These are phyloP conservation scores for Ustilago bromivora DNA, from an alignment of 1,284 basidiomycete species.

Conservation along the genomic window DNA sequence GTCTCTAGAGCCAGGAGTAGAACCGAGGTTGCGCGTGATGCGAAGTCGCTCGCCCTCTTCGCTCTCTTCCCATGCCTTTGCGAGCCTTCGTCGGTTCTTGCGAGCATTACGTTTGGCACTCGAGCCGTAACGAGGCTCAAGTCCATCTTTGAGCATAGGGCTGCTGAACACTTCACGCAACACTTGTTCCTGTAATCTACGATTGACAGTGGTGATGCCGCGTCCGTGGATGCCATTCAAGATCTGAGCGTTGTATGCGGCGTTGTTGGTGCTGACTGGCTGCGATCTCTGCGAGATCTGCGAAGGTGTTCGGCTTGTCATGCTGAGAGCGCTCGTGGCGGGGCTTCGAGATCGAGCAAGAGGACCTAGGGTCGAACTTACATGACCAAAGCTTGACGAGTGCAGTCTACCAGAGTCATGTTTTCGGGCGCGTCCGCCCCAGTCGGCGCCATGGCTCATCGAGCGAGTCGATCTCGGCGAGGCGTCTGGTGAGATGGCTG, in stretches of 20 bases:
- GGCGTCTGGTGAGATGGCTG: constrained; percentile 34
- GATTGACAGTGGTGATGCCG: constrained; percentile 68
- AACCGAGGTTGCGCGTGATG: constrained; percentile 35
- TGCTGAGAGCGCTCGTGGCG: constrained; percentile 28
- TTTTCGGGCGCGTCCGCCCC: constrained; percentile 24
- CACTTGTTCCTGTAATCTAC: constrained; percentile 66
- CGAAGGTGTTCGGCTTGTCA: constrained; percentile 42
- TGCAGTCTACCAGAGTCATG: constrained; percentile 32
- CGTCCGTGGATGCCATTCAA: constrained; percentile 56
- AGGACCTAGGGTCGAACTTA: constrained; percentile 12
- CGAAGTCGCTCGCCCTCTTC: constrained; percentile 55
- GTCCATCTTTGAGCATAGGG: constrained; percentile 53
- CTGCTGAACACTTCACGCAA: constrained; percentile 67
- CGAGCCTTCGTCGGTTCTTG: constrained; percentile 54
- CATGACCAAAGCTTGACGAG: constrained; percentile 31
- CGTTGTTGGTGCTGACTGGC: constrained; percentile 4
- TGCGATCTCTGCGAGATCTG: constrained; percentile 40
- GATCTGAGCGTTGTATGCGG: constrained; percentile 10
- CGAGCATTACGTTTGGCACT: constrained; percentile 51
- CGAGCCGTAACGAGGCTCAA: constrained; percentile 42
- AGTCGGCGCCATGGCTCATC: constrained; percentile 25
- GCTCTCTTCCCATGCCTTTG: constrained; percentile 65
- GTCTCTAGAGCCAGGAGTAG: constrained; percentile 13
- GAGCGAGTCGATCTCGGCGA: constrained; percentile 39
- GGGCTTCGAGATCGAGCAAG: constrained; percentile 42